Evolutionary conservation across 768 basidiomycete species (phyloP).

Genomic region (Leccinum subgranulosum): DNA sequence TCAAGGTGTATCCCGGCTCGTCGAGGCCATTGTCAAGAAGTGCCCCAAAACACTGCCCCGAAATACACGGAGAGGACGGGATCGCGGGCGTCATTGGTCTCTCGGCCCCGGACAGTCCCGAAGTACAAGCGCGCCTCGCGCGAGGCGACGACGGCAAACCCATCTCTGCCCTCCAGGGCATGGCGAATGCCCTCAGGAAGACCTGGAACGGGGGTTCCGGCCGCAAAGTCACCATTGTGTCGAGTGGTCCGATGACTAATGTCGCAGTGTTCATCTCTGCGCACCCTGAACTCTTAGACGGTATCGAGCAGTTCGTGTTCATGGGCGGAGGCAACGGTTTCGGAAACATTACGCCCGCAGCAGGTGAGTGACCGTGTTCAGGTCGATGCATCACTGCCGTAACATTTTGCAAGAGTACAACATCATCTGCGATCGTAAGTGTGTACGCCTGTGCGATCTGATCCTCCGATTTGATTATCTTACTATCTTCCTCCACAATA

Average conservation of each 20-base stretch:
- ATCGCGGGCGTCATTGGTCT: conserved; percentile 84
- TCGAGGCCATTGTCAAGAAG: conserved; percentile 61
- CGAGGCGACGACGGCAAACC: conserved; percentile 38
- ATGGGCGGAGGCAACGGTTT: conserved; percentile 92
- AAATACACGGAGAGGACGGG: conserved; percentile 83
- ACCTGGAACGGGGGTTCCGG: conserved; percentile 60
- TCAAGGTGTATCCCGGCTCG: conserved; percentile 71
- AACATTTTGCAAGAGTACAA: conserved; percentile 60
- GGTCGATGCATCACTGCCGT: background rate
- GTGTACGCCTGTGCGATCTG: background rate
- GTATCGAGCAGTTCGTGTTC: conserved; percentile 52
- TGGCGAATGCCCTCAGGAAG: conserved; percentile 51
- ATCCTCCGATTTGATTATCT: background rate
- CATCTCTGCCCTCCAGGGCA: conserved; percentile 64
- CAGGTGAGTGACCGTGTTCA: conserved; percentile 39
- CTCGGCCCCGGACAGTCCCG: conserved; percentile 44
- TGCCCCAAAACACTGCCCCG: conserved; percentile 57
- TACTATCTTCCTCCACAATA: background rate
- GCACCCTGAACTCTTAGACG: conserved; percentile 51
- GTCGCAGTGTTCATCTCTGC: conserved; percentile 62
- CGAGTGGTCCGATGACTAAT: conserved; percentile 86
- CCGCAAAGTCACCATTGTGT: conserved; percentile 62
- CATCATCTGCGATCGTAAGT: conserved; percentile 76
- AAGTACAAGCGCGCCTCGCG: conserved; percentile 50
- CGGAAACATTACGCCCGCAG: conserved; percentile 76